Evolutionary conservation across 805 yeast genomes (phyloP).

Genomic region (Grigorovia yakushimaensis): DNA sequence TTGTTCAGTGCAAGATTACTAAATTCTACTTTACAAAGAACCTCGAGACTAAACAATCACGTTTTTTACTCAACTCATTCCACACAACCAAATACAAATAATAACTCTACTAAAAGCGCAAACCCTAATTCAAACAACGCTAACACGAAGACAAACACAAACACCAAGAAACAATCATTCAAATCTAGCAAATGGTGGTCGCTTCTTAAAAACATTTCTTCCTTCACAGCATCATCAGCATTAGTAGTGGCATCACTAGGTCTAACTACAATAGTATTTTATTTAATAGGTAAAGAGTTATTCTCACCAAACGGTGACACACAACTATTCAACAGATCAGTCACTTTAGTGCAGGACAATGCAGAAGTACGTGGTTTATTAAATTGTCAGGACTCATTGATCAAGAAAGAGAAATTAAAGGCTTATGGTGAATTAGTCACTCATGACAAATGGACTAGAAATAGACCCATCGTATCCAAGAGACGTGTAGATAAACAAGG

Average conservation of each 20-base stretch:
- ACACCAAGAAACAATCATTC: neutral
- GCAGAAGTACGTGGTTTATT: constrained; percentile 47
- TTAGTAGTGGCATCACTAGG: constrained; percentile 63
- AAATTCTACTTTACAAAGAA: neutral
- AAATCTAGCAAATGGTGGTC: neutral
- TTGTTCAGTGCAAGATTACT: neutral
- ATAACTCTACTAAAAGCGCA: neutral
- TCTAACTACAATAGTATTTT: constrained; percentile 56
- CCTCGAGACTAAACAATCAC: neutral
- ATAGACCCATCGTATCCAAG: constrained; percentile 68
- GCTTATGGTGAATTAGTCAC: constrained; percentile 71
- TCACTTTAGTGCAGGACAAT: constrained; percentile 63
- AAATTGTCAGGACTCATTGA: constrained; percentile 34
- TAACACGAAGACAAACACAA: neutral
- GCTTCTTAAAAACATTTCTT: constrained; percentile 42
- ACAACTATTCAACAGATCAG: constrained; percentile 79
- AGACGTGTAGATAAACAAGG: constrained; percentile 62
- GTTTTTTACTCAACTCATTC: neutral
- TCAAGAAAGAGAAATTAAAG: constrained; percentile 50
- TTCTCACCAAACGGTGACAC: constrained; percentile 89
- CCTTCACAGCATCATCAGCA: constrained; percentile 51
- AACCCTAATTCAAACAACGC: neutral
- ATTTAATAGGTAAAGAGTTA: constrained; percentile 67
- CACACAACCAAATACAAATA: too few species aligned
- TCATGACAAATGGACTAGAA: constrained; percentile 74